Evolutionary conservation across 768 basidiomycete species (phyloP), one percentile per base, ranked within the genome.

Genomic region (Boletus rex-veris): DNA sequence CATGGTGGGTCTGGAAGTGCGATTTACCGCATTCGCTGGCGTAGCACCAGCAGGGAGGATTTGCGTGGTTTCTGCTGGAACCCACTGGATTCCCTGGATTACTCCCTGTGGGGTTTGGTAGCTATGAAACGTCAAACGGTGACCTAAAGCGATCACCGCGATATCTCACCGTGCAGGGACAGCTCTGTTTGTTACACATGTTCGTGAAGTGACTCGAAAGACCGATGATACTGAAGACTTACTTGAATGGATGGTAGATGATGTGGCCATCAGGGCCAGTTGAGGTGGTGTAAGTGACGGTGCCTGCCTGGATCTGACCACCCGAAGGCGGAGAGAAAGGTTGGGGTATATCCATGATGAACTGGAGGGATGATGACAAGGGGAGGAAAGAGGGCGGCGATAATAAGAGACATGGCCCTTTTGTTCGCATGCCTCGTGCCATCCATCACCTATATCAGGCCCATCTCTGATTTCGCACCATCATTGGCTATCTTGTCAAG

Each of bases 201-300:
- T 52, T 50, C 45, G 45, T 63, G 53, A 62, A 46, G 55, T 18
- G 41, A 39, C 41, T 51, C 50, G 49, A 50, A 46, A 31, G 37
- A 45, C 15, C 52, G 12, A 45, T 21, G 48, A 36, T 9, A 21
- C 12, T 44, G 49, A 44, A 43, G 33, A 71, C 82, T 58, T 62
- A 87, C 88, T 75, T 90, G 81, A 89, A 91, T 12, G 83, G 79
- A 63, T 90, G 85, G 65, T 91, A 91, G 50, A 77, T 64, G 30
- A 80, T 51, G 57, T 77, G 74, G 16, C 89, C 89, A 72, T 90
- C 83, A 36, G 80, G 73, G 3, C 76, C 77, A 1, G 74, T 78
- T 2, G 82, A 77, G 11, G 86, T 88, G 1, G 87, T 87, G 58
- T 88, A 90, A 19, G 86, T 88, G 62, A 86, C 76, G 36, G 86